phyloP scores from a whole-genome alignment of 75 land plant genomes.

The Cunninghamia lanceolata region DNA sequence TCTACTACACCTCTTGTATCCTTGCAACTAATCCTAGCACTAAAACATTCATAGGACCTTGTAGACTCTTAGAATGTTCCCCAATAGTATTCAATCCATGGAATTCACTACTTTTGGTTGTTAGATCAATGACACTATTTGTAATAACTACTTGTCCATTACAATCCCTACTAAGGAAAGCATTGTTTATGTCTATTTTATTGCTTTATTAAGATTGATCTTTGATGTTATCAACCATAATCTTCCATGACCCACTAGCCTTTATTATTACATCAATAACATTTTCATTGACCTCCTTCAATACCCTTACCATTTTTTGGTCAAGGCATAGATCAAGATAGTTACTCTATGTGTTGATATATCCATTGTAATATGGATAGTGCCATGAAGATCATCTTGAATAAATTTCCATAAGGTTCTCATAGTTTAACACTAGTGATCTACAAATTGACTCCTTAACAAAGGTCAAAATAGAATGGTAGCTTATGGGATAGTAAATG shows the following conservation, averaged over 20 bases:
- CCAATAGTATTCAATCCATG: not conserved
- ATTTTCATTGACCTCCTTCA: slow-evolving; percentile 52
- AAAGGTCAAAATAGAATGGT: no score
- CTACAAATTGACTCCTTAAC: no score
- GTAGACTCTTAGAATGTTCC: not conserved
- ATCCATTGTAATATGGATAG: slow-evolving; percentile 74
- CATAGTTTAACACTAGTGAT: slow-evolving; percentile 3
- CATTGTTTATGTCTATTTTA: not conserved
- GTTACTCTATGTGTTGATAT: slow-evolving; percentile 20
- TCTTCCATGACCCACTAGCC: slow-evolving; percentile 73
- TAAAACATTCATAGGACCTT: not conserved
- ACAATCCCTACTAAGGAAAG: slow-evolving; percentile 1
- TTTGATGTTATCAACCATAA: slow-evolving; percentile 11
- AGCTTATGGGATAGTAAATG: no score
- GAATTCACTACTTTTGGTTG: not conserved
- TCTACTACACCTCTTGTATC: no score
- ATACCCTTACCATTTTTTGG: slow-evolving; percentile 74
- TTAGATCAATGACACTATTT: slow-evolving; percentile 4
- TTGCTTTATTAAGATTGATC: slow-evolving; percentile 11
- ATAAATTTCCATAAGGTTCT: slow-evolving; percentile 72
- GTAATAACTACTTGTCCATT: not conserved
- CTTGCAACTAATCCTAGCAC: no score
- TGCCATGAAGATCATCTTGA: slow-evolving; percentile 75
- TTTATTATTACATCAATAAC: slow-evolving; percentile 51
- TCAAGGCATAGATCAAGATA: slow-evolving; percentile 67